Conservation (phyloP, 1,284 basidiomycete species). For the Irpex lacteus region DNA sequence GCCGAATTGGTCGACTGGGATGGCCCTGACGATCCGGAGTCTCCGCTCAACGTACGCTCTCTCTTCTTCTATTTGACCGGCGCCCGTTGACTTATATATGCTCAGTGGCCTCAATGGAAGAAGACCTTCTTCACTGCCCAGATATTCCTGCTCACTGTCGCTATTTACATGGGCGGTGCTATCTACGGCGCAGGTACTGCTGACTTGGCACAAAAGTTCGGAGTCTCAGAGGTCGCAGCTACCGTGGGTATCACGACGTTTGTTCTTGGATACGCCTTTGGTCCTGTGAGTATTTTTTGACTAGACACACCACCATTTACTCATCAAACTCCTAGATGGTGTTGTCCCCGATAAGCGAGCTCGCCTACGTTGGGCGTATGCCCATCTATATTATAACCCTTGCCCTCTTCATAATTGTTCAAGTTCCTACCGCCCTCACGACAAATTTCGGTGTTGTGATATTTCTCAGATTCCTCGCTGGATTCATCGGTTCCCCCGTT, state of each 20-base stretch:
- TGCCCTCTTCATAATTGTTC: slow-evolving; percentile 49
- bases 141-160: slow-evolving; percentile 58
- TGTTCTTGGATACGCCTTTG: slow-evolving; percentile 32
- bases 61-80: background rate
- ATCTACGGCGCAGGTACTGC: slow-evolving; percentile 42
- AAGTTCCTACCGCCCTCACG: slow-evolving; percentile 56
- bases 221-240: slow-evolving; percentile 42
- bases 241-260: slow-evolving; percentile 36
- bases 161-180: slow-evolving; percentile 41
- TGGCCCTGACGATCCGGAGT: slow-evolving; percentile 32
- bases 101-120: slow-evolving; percentile 19
- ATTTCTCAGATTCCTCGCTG: slow-evolving; percentile 62
- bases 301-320: background rate
- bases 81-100: background rate
- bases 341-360: slow-evolving; percentile 31
- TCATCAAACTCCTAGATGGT: slow-evolving; percentile 22
- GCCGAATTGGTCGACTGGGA: slow-evolving; percentile 21
- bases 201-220: slow-evolving; percentile 43
- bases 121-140: slow-evolving; percentile 41
- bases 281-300: slow-evolving; percentile 20
- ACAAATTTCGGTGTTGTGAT: slow-evolving; percentile 56
- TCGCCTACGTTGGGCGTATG: slow-evolving; percentile 35
- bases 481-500: slow-evolving; percentile 45
- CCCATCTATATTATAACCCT: slow-evolving; percentile 53
- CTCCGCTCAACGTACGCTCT: slow-evolving; percentile 24